Base-by-base conservation (phyloP, 441 rosid species). In the Croton setiger region DNA sequence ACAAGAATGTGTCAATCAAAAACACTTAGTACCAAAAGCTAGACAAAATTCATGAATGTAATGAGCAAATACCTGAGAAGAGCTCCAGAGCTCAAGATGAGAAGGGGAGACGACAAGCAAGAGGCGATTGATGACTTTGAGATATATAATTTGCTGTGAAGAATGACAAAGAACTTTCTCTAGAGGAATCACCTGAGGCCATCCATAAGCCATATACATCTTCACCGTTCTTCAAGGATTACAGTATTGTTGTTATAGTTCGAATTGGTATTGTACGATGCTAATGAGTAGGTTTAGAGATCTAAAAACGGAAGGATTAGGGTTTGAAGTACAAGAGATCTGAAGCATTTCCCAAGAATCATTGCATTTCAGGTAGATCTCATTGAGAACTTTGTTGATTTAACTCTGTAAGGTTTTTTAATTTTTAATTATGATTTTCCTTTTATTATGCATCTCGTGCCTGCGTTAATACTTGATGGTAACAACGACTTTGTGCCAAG, bases 131-230 rank as follows among this genome's bases (percentile, higher is more conserved):
- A 78, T 76, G 82, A 89, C 76, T 74, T 86, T 95, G 68, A 95
- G 83, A 75, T 81, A 95, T 37, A 95, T 78, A 76, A 89, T 77
- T 66, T 77, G 79, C 73, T 90, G 96, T 58, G 98, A 88, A 60
- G 97, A 83, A 9, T 91, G 88, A 71, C 87, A 87, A 0, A 68
- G 71, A 43, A 90, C 91, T 43, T 80, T 76, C 48, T 88, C 89
- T 47, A 95, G 77, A 27, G 95, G 95, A 67, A 95, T 90, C 82
- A 95, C 96, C 84, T 95, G 99, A 60, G 98, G 99, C 96, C 94
- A 95, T 72, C 99, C 99, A 56, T 92, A 95, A 27, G 96, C 90
- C 98, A 89, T 90, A 77, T 92, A 95, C 98, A 92, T 86, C 67
- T 77, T 59, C 71, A 41, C 52, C 21, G 4, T 53, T 17, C 33